Evolutionary conservation across 2,329 filamentous ascomycete species (phyloP).

Genomic region (Fusarium compactum): DNA sequence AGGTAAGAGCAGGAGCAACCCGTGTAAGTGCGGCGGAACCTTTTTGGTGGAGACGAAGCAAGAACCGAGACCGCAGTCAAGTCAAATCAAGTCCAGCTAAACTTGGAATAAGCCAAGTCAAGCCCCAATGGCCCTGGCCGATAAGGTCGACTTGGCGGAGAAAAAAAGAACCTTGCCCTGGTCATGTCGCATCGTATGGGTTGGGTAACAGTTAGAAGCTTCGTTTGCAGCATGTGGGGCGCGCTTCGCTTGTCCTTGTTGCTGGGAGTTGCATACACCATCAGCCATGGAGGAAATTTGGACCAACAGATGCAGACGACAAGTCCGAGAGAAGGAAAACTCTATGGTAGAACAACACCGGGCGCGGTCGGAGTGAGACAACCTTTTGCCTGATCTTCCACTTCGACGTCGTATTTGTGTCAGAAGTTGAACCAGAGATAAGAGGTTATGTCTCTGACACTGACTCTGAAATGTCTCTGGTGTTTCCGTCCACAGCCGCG

Average conservation of each 20-base stretch:
- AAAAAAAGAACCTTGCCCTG: constrained; percentile 8
- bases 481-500: constrained; percentile 15
- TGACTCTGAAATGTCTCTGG: constrained; percentile 3
- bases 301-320: constrained; percentile 33
- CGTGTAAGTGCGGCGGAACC: constrained; percentile 42
- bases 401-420: constrained; percentile 1
- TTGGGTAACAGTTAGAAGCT: constrained; percentile 26
- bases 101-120: constrained; percentile 23
- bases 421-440: constrained; percentile 8
- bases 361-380: constrained; percentile 38
- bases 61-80: constrained; percentile 13
- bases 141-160: constrained; percentile 41
- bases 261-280: constrained; percentile 39
- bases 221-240: constrained; percentile 48
- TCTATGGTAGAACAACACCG: constrained; percentile 20
- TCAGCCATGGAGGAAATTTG: constrained; percentile 24
- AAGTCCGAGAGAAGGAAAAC: constrained; percentile 32
- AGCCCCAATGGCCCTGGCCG: constrained; percentile 16
- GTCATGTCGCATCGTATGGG: background rate
- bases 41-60: constrained; percentile 35
- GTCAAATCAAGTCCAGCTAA: constrained; percentile 12
- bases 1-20: constrained; percentile 9
- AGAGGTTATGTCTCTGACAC: constrained; percentile 3
- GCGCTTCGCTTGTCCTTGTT: constrained; percentile 20
- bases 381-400: constrained; percentile 10